phyloP scores from a whole-genome alignment of 805 yeast genomes.

The Hanseniaspora valbyensis region DNA sequence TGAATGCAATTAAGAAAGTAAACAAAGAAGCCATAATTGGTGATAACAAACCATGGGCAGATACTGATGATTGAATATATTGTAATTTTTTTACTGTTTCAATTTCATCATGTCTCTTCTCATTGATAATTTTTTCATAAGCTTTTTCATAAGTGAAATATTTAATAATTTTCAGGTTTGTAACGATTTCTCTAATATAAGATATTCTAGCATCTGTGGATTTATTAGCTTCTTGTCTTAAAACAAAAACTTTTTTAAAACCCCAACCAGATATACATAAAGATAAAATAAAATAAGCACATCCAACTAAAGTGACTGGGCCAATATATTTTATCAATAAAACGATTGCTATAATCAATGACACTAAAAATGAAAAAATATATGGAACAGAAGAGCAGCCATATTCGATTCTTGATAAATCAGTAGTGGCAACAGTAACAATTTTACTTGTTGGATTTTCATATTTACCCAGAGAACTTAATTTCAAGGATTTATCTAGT shows the following conservation, averaged over 20 bases:
- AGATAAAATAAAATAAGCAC: slow-evolving; percentile 41
- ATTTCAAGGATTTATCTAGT: slow-evolving; percentile 52
- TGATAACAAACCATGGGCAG: slow-evolving; percentile 55
- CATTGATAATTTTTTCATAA: slow-evolving; percentile 45
- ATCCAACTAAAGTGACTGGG: slow-evolving; percentile 59
- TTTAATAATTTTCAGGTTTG: slow-evolving; percentile 71
- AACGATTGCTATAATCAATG: slow-evolving; percentile 51
- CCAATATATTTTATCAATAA: slow-evolving; percentile 61
- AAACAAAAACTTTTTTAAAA: slow-evolving; percentile 42
- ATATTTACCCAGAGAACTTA: slow-evolving; percentile 47
- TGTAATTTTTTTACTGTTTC: slow-evolving; percentile 50
- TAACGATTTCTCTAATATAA: slow-evolving; percentile 65
- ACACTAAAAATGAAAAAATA: slow-evolving; percentile 51
- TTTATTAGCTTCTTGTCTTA: slow-evolving; percentile 47
- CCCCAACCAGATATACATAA: slow-evolving; percentile 33
- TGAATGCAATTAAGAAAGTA: slow-evolving; percentile 37
- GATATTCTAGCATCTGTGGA: slow-evolving; percentile 70
- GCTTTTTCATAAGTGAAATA: slow-evolving; percentile 88
- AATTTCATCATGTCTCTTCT: slow-evolving; percentile 54
- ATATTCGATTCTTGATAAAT: slow-evolving; percentile 67
- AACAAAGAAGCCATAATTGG: slow-evolving; percentile 66
- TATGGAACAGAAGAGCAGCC: slow-evolving; percentile 62
- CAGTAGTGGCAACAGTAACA: slow-evolving; percentile 72
- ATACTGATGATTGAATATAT: slow-evolving; percentile 34
- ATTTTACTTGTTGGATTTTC: slow-evolving; percentile 57